Base-by-base conservation (phyloP, 2,329 filamentous ascomycete species). In the Fusarium bactridioides region DNA sequence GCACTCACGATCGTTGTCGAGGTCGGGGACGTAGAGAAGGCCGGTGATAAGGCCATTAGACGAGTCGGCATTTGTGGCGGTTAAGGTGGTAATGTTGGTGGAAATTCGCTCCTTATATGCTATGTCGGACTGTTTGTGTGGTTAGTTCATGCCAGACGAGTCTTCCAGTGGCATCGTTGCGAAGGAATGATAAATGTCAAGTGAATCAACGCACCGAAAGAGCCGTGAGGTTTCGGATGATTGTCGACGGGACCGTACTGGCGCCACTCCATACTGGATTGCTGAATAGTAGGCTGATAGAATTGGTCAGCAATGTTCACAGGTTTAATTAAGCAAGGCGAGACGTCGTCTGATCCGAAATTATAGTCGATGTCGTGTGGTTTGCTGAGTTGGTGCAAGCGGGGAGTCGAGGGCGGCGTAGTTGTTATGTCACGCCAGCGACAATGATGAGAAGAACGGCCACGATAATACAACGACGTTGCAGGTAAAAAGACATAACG, bases 1-100 rank as follows among this genome's bases (percentile, higher is more conserved):
- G 83, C 95, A 98, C 1, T 85, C 82, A 69, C 92, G 87, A 62
- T 85, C 79, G 16, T 78, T 63, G 10, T 82, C 79, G 44, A 97
- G 86, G 67, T 91, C 89, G 9, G 95, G 96, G 5, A 97, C 92
- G 80, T 96, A 98, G 64, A 98, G 87, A 21, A 98, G 88, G 69
- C 95, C 95, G 72, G 90, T 88, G 40, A 96, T 89, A 60, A 89
- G 84, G 61, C 88, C 88, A 72, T 91, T 89, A 43, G 85, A 80
- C 13, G 85, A 85, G 37, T 88, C 85, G 58, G 89, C 86, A 78
- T 89, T 90, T 68, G 90, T 92, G 37, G 88, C 89, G 7, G 93
- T 93, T 19, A 98, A 85, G 1, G 94, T 97, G 48, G 91, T 93
- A 57, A 97, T 87, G 76, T 93, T 92, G 64, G 81, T 81, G 25